These are phyloP conservation scores for Neopestalotiopsis sp. DNA, from an alignment of 2,329 filamentous ascomycete species.

Conservation along the genomic window DNA sequence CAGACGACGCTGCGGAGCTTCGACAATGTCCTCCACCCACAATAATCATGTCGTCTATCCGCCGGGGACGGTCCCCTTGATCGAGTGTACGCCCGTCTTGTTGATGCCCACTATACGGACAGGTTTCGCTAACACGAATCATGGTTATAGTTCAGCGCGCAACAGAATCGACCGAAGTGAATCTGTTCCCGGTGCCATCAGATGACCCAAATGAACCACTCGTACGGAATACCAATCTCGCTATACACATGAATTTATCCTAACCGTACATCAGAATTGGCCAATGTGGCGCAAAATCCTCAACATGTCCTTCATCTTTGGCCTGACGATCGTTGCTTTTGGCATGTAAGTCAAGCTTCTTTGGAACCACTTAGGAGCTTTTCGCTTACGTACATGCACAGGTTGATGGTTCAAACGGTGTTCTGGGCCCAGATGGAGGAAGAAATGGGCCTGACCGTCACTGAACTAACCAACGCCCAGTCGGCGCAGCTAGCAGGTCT, in stretches of 20 bases:
- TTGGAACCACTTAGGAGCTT: no score
- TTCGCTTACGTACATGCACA: conserved; percentile 14
- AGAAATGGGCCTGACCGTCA: conserved; percentile 34
- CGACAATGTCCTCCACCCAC: neutral
- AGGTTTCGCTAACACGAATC: neutral
- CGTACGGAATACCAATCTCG: conserved; percentile 24
- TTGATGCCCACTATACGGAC: neutral
- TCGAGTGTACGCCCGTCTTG: conserved; percentile 13
- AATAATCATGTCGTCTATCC: conserved; percentile 22
- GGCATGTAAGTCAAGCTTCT: conserved; percentile 22
- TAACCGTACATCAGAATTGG: conserved; percentile 35
- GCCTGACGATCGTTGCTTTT: conserved; percentile 35
- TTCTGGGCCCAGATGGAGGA: conserved; percentile 41
- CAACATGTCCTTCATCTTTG: conserved; percentile 35
- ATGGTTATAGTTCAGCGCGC: conserved; percentile 10
- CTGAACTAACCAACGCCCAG: conserved; percentile 32
- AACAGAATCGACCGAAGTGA: conserved; percentile 8
- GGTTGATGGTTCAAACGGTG: conserved; percentile 30
- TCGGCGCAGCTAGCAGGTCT: conserved; percentile 38
- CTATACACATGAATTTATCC: neutral
- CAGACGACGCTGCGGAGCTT: no score
- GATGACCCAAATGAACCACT: conserved; percentile 39
- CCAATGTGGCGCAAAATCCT: conserved; percentile 33
- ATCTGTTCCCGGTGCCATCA: conserved; percentile 17
- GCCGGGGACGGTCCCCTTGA: conserved; percentile 21